Conservation (phyloP, 768 basidiomycete genomes). For the Porphyrellus cyaneotinctus region DNA sequence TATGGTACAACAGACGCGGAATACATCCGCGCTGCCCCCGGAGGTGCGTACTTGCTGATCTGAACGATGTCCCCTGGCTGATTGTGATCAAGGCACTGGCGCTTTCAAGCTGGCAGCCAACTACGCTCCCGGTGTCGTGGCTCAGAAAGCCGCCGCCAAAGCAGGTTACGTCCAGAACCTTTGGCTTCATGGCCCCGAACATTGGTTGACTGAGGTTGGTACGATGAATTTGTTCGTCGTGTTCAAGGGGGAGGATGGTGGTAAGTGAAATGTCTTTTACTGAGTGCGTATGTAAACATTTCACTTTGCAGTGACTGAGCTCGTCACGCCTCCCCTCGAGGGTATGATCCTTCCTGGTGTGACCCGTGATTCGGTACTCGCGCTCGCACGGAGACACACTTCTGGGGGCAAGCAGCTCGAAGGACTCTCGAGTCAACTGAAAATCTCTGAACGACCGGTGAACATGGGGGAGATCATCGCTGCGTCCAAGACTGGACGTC, state of each 20-base stretch:
- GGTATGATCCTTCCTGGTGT: slow-evolving; percentile 69
- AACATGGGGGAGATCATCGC: slow-evolving; percentile 72
- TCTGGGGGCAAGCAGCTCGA: slow-evolving; percentile 42
- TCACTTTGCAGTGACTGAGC: slow-evolving; percentile 40
- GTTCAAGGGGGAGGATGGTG: slow-evolving; percentile 65
- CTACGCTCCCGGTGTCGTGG: slow-evolving; percentile 84
- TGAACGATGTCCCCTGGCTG: neutral
- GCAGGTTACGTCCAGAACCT: slow-evolving; percentile 85
- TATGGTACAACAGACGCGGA: slow-evolving; percentile 66
- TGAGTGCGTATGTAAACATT: neutral
- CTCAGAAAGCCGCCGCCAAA: slow-evolving; percentile 72
- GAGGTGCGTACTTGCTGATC: slow-evolving; percentile 43
- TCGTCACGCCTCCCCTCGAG: slow-evolving; percentile 63
- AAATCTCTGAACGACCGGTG: slow-evolving; percentile 64
- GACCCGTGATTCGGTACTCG: slow-evolving; percentile 51
- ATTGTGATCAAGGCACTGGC: slow-evolving; percentile 60
- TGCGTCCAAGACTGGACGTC: slow-evolving; percentile 37
- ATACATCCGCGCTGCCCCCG: slow-evolving; percentile 80
- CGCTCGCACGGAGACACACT: slow-evolving; percentile 55
- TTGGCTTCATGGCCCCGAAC: slow-evolving; percentile 74
- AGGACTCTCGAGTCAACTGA: slow-evolving; percentile 52
- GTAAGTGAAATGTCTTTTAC: slow-evolving; percentile 32
- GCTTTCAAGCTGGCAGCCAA: slow-evolving; percentile 85
- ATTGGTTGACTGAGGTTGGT: slow-evolving; percentile 63
- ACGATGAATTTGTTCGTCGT: slow-evolving; percentile 93